Percentiles rank a stretch among this genome's conserved stretches.
Evolutionary conservation across 805 yeast species (phyloP).

Genomic region (Ogataea parapolymorpha): DNA sequence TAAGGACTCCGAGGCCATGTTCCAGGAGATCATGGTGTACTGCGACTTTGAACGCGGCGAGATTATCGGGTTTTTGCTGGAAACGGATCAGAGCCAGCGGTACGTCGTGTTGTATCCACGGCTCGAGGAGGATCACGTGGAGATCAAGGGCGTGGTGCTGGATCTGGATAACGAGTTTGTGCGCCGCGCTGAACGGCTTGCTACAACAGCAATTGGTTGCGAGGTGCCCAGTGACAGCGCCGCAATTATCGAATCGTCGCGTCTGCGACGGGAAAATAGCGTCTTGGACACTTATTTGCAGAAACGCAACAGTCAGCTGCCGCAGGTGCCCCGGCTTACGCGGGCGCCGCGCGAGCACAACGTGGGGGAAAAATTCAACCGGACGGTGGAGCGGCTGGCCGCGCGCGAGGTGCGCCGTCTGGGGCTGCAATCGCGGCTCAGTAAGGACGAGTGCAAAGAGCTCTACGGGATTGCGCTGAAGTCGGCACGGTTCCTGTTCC

Average conservation of each 20-base stretch:
- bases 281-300: constrained; percentile 22
- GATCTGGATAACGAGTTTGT: constrained; percentile 15
- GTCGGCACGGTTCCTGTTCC: constrained; percentile 38
- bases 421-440: constrained; percentile 27
- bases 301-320: constrained; percentile 13
- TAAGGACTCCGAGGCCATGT: constrained; percentile 12
- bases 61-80: constrained; percentile 13
- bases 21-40: constrained; percentile 8
- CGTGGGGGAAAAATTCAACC: constrained; percentile 12
- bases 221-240: constrained; percentile 2
- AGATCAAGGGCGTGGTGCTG: constrained; percentile 12
- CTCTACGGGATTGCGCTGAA: constrained; percentile 35
- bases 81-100: constrained; percentile 8
- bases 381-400: constrained; percentile 31
- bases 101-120: constrained; percentile 18
- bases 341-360: constrained; percentile 1
- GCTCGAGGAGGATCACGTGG: constrained; percentile 7
- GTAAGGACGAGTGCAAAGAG: constrained; percentile 30
- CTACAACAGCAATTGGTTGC: neutral
- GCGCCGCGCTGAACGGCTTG: constrained; percentile 6
- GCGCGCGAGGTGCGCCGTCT: constrained; percentile 36
- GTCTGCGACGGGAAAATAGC: constrained; percentile 16
- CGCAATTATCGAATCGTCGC: constrained; percentile 10
- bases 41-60: constrained; percentile 14
- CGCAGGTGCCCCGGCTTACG: neutral